Conservation (phyloP, 1,284 basidiomycete genomes). For the Retiboletus flavoniger region DNA sequence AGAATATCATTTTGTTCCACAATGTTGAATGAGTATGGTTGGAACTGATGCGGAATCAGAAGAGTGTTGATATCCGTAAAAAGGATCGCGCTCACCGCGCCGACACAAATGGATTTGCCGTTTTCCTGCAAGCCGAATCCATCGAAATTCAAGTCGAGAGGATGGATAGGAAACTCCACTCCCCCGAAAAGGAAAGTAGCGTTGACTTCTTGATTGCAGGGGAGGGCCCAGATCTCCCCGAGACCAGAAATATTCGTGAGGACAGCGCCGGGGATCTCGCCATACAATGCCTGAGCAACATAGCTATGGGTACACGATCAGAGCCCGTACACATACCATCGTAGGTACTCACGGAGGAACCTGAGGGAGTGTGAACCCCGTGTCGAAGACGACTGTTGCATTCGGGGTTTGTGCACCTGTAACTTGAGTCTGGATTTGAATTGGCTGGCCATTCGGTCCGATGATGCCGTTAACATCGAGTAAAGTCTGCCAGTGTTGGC, state of each 20-base stretch:
- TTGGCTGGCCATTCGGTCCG: constrained; percentile 47
- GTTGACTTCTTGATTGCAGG: constrained; percentile 60
- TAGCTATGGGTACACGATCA: constrained; percentile 34
- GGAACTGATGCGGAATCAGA: constrained; percentile 42
- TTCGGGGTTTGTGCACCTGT: constrained; percentile 42
- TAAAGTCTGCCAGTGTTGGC: constrained; percentile 54
- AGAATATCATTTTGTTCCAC: constrained; percentile 43
- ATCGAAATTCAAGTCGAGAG: constrained; percentile 45
- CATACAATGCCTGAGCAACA: constrained; percentile 58
- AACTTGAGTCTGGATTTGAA: constrained; percentile 46
- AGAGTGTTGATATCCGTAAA: neutral
- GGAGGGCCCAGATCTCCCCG: constrained; percentile 55
- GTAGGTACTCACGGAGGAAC: constrained; percentile 46
- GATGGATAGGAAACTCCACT: constrained; percentile 55
- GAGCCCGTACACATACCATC: neutral
- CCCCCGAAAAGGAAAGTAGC: constrained; percentile 59
- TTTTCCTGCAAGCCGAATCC: constrained; percentile 28
- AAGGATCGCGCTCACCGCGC: constrained; percentile 40
- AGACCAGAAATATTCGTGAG: constrained; percentile 44
- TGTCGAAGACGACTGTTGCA: constrained; percentile 61
- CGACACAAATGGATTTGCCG: constrained; percentile 45
- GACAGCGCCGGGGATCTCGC: constrained; percentile 47
- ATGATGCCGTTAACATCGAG: constrained; percentile 51
- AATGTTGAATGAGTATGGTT: constrained; percentile 42
- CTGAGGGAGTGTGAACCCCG: constrained; percentile 68